Evolutionary conservation across 2,329 filamentous ascomycete genomes (phyloP).

Genomic region (Xylaria sp.): DNA sequence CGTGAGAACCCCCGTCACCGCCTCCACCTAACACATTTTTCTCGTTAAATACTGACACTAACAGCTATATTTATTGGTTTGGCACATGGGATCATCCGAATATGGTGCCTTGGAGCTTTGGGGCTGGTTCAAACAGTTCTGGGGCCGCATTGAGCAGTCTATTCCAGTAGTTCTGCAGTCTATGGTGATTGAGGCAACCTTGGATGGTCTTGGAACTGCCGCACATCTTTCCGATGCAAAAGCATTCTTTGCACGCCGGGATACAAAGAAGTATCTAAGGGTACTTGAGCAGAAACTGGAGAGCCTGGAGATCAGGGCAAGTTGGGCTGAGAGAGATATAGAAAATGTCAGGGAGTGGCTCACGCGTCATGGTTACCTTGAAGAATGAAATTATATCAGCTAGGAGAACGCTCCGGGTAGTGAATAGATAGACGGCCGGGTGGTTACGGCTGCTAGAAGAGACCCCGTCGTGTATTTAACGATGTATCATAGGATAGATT

Average conservation of each 20-base stretch:
- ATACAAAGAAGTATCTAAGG: not conserved
- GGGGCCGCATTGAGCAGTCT: not conserved
- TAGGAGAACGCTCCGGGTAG: no score
- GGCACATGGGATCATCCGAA: not conserved
- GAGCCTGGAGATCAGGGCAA: not conserved
- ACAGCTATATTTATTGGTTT: not conserved
- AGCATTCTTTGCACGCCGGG: not conserved
- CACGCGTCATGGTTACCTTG: not conserved
- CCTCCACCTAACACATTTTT: not conserved
- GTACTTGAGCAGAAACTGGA: not conserved
- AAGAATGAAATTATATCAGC: not conserved
- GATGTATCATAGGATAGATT: no score
- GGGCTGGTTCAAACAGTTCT: not conserved
- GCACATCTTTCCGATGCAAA: not conserved
- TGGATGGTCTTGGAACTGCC: not conserved
- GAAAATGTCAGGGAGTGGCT: not conserved
- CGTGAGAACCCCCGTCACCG: not conserved
- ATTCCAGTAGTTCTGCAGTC: not conserved
- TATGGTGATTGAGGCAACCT: not conserved
- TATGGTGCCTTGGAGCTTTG: not conserved
- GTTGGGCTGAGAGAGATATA: not conserved
- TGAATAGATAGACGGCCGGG: no score
- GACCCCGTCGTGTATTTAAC: no score
- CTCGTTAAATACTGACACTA: not conserved
- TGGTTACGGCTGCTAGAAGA: no score